These are phyloP conservation scores for Kazachstania africana DNA, from an alignment of 805 yeast genomes.

Conservation along the genomic window DNA sequence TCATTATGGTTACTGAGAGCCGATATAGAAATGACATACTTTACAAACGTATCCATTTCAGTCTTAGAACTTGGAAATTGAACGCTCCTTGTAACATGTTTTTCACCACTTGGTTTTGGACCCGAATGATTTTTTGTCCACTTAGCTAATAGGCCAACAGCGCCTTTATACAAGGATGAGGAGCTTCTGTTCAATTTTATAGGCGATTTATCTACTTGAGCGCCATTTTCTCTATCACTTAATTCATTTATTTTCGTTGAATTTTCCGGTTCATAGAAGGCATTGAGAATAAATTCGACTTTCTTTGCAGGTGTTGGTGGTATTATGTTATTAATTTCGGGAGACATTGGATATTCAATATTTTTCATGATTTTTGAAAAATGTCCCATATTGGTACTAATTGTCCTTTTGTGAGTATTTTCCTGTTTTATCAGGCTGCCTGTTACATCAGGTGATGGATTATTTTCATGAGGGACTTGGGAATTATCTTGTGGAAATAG, in stretches of 20 bases:
- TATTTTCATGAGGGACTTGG: conserved; percentile 1
- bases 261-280: conserved; percentile 19
- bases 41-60: conserved; percentile 28
- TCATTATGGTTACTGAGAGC: conserved; percentile 15
- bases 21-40: conserved; percentile 27
- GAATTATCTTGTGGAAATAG: conserved; percentile 21
- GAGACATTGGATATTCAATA: conserved; percentile 36
- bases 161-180: conserved; percentile 8
- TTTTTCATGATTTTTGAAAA: conserved; percentile 20
- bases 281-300: conserved; percentile 33
- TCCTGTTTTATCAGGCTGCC: not conserved
- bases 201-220: not conserved
- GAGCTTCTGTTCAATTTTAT: conserved; percentile 1
- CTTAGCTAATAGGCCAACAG: conserved; percentile 19
- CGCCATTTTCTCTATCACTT: not conserved
- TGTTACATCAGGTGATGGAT: not conserved
- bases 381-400: conserved; percentile 5
- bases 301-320: conserved; percentile 64
- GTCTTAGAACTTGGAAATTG: conserved; percentile 13
- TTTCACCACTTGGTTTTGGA: no score
- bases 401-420: not conserved
- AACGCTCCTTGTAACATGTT: not conserved
- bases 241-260: not conserved
- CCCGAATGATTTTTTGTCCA: conserved; percentile 21
- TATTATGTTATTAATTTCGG: conserved; percentile 32